Base-by-base conservation (phyloP, 2,329 filamentous ascomycete species). In the Penicillium crustosum region DNA sequence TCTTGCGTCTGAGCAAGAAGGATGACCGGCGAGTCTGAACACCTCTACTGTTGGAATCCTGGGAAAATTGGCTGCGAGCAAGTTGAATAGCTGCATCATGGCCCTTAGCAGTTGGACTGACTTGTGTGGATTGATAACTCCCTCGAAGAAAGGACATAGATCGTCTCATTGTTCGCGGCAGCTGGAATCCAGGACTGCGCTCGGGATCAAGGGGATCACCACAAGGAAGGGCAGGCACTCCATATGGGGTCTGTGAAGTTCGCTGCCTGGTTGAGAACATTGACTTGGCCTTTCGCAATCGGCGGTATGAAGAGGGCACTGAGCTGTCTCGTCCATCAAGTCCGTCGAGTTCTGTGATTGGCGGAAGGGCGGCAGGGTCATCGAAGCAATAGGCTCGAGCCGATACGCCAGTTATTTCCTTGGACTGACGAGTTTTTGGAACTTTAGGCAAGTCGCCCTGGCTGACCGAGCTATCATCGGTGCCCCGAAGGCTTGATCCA, bases 251-350 rank as follows among this genome's bases (percentile, higher is more conserved):
- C 23, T 65, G 66, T 5, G 70, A 66, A 17, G 70, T 59, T 33
- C 72, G 68, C 35, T 70, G 73, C 50, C 73, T 69, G 2, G 77
- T 73, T 7, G 73, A 73, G 54, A 79, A 78, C 77, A 80, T 78
- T n/a, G 79, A 81, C 57, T 74, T 78, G 8, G 79, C 72, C 61
- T 77, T 80, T 33, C 77, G 76, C 31, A 81, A 69, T 50, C 72
- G 76, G 25, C 78, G 74, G 59, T 79, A 80, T 2, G 79, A 81
- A 5, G 79, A 81, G 27, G 78, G 78, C 44, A 72, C 60, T 19
- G 76, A 76, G 33, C 73, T 68, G 44, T 75, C 70, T 8, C 70
- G 67, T 23, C 71, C 69, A 61, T 75, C 75, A 27, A 76, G 58
- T 0, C 68, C 72, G 23, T 65, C 60, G 38, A 68, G 69, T 58